phyloP scores from a whole-genome alignment of 116 monocot genomes.

The Cymodocea nodosa region DNA sequence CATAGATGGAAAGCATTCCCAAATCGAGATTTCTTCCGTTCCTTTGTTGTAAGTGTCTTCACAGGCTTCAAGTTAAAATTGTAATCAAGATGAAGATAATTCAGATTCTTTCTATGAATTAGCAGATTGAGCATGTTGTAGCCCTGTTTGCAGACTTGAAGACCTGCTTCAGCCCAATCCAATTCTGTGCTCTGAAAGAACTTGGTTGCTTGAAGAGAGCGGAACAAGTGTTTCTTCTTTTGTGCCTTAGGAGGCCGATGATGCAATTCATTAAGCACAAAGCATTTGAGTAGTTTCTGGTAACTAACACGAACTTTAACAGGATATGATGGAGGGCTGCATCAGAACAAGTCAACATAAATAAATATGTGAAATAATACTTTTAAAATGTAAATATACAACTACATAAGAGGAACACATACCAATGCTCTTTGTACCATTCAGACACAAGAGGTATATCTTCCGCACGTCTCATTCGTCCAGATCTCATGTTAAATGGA shows the following conservation, averaged over 20 bases:
- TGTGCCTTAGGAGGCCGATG: slow-evolving; percentile 98
- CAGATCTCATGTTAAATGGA: slow-evolving; percentile 94
- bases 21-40: slow-evolving; percentile 94
- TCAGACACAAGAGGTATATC: slow-evolving; percentile 97
- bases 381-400: not conserved
- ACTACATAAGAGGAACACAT: slow-evolving; percentile 6
- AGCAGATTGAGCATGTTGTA: slow-evolving; percentile 97
- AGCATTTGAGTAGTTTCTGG: slow-evolving; percentile 92
- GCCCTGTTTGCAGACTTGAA: slow-evolving; percentile 98
- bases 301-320: slow-evolving; percentile 81
- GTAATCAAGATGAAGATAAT: slow-evolving; percentile 96
- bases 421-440: slow-evolving; percentile 70
- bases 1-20: slow-evolving; percentile 92
- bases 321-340: slow-evolving; percentile 76
- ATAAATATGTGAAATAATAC: not conserved
- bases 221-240: slow-evolving; percentile 90
- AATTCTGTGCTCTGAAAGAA: slow-evolving; percentile 95
- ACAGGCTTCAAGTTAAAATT: slow-evolving; percentile 98
- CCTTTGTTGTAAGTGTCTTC: slow-evolving; percentile 97
- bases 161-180: slow-evolving; percentile 97
- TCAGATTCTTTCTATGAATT: slow-evolving; percentile 95
- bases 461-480: slow-evolving; percentile 73
- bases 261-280: slow-evolving; percentile 91
- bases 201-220: slow-evolving; percentile 90
- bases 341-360: slow-evolving; percentile 5